Evolutionary conservation across 495 filamentous ascomycete species (phyloP).

Genomic region (Amniculicola lignicola): DNA sequence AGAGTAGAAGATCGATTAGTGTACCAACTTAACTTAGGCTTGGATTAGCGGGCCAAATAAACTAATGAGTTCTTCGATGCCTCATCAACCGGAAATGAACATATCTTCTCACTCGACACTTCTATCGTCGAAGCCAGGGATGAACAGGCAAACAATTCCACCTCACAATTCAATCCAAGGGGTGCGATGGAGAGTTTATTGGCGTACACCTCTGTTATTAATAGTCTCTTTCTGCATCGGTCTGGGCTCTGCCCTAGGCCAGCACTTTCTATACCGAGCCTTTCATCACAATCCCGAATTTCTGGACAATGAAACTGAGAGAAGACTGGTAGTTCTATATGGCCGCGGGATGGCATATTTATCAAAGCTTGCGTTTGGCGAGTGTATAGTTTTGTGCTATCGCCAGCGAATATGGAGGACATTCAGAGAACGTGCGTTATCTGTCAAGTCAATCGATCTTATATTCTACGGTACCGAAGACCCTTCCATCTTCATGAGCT

Average conservation of each 20-base stretch:
- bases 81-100: too few species aligned
- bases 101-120: too few species aligned
- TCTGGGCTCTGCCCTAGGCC: slow-evolving; percentile 37
- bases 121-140: too few species aligned
- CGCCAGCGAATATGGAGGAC: slow-evolving; percentile 45
- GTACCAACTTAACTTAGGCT: too few species aligned
- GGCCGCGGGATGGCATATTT: slow-evolving; percentile 43
- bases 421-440: slow-evolving; percentile 35
- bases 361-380: slow-evolving; percentile 42
- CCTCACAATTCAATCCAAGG: slow-evolving; percentile 10
- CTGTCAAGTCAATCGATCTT: slow-evolving; percentile 39
- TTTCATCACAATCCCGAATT: slow-evolving; percentile 35
- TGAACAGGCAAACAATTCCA: too few species aligned
- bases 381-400: slow-evolving; percentile 37
- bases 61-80: too few species aligned
- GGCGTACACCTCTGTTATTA: slow-evolving; percentile 41
- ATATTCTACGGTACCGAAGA: slow-evolving; percentile 42
- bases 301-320: too few species aligned
- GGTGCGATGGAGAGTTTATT: slow-evolving; percentile 41
- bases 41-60: too few species aligned
- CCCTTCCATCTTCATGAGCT: slow-evolving; percentile 37
- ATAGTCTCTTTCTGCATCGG: slow-evolving; percentile 37
- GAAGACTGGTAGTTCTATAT: slow-evolving; percentile 37
- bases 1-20: too few species aligned
- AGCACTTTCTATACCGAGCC: slow-evolving; percentile 40